Evolutionary conservation across 371 early-diverging fungal species (phyloP).

Genomic region (Coemansia sp.): DNA sequence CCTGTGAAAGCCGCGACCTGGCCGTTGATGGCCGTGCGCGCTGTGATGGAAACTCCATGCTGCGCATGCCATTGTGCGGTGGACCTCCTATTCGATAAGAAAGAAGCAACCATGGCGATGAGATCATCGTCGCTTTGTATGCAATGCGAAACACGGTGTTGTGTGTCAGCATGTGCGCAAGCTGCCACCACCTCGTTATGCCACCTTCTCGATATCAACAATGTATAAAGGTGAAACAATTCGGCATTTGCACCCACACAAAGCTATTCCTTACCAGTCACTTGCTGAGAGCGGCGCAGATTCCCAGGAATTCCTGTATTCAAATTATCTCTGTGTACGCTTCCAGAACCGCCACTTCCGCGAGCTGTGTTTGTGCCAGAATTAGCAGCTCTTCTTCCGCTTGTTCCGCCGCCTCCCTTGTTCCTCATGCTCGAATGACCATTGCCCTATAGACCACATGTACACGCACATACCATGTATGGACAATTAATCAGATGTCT

Average conservation of each 20-base stretch:
- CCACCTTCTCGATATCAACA: background rate
- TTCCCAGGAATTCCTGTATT: slow-evolving; percentile 10
- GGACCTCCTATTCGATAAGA: slow-evolving; percentile 11
- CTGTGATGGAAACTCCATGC: slow-evolving; percentile 23
- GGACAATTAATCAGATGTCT: slow-evolving; percentile 4
- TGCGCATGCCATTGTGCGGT: slow-evolving; percentile 17
- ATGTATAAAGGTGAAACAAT: background rate
- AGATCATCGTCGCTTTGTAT: slow-evolving; percentile 4
- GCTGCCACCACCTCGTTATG: too few relatives aligned
- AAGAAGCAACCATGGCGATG: background rate
- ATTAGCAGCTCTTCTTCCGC: slow-evolving; percentile 14
- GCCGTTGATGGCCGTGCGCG: slow-evolving; percentile 33
- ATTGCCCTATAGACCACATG: slow-evolving; percentile 27
- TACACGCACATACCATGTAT: background rate
- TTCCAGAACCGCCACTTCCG: slow-evolving; percentile 3
- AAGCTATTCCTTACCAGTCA: slow-evolving; percentile 14
- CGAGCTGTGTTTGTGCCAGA: slow-evolving; percentile 10
- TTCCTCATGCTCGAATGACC: slow-evolving; percentile 28
- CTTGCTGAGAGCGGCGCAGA: slow-evolving; percentile 25
- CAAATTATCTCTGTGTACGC: slow-evolving; percentile 25
- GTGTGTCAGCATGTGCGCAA: background rate
- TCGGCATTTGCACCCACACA: background rate
- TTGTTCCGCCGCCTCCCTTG: slow-evolving; percentile 16
- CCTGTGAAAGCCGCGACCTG: slow-evolving; percentile 43
- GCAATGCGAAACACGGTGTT: background rate